A percentile compares a stretch with the other conserved stretches of the same genome.
Conservation (phyloP, 352 stramenopile species). For the Globisporangium alternatum region DNA sequence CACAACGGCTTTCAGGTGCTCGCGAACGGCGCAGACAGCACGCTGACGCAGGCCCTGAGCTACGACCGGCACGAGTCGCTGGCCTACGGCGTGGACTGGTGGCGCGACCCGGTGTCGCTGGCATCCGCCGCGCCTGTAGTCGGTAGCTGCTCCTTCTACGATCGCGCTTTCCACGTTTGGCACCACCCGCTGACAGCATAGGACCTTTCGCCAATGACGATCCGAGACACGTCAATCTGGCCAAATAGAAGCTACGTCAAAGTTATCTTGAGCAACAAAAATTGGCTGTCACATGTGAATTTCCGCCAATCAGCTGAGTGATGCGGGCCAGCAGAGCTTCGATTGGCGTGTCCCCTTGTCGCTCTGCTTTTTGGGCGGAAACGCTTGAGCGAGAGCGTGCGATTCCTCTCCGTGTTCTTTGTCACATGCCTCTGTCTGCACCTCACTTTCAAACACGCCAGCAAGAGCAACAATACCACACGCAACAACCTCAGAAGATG, state of each 20-base stretch:
- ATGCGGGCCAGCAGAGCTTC: not conserved
- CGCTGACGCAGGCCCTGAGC: constrained; percentile 22
- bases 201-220: not conserved
- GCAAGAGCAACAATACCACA: not conserved
- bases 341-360: constrained; percentile 2
- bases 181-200: constrained; percentile 15
- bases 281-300: constrained; percentile 9
- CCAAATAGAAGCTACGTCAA: not conserved
- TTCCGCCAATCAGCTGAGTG: constrained; percentile 3
- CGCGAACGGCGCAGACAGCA: constrained; percentile 11
- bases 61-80: constrained; percentile 74
- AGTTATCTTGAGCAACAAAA: not conserved
- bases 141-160: constrained; percentile 82
- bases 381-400: not conserved
- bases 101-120: constrained; percentile 41
- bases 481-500: constrained; percentile 5
- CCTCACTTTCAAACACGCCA: constrained; percentile 14
- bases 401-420: not conserved
- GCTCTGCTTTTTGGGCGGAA: not conserved
- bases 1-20: constrained; percentile 86
- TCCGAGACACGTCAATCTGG: not conserved
- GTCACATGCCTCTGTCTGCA: not conserved
- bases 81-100: constrained; percentile 87
- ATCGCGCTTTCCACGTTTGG: constrained; percentile 77
- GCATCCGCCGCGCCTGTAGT: constrained; percentile 40